Evolutionary conservation across 2,329 filamentous ascomycete species (phyloP).

Genomic region (Aspergillus awamori): DNA sequence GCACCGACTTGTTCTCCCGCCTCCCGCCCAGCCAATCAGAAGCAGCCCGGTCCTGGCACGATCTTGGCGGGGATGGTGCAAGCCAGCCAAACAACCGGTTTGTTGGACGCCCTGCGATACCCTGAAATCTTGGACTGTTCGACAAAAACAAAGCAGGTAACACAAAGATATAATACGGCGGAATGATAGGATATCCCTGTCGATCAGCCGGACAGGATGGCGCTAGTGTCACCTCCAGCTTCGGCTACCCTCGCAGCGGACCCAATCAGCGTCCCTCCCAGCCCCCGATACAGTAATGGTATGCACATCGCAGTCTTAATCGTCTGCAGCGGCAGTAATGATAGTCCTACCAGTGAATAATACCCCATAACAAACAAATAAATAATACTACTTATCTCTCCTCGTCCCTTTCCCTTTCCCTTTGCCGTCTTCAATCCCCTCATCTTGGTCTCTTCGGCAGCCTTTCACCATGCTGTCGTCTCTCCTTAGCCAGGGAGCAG

Average conservation of each 20-base stretch:
- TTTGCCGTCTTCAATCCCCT: not conserved
- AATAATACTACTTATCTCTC: slow-evolving; percentile 1
- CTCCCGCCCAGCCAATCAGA: not conserved
- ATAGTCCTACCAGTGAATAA: not conserved
- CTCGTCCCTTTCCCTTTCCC: not conserved
- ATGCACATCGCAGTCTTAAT: not conserved
- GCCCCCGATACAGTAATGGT: not conserved
- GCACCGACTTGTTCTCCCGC: not conserved
- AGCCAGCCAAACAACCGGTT: not conserved
- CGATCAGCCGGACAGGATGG: not conserved
- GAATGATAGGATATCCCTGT: not conserved
- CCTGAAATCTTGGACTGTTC: not conserved
- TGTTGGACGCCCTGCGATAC: not conserved
- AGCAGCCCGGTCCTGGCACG: not conserved
- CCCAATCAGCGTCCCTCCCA: not conserved
- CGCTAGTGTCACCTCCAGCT: not conserved
- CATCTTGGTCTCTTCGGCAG: not conserved
- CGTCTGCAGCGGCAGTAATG: not conserved
- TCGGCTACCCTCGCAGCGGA: not conserved
- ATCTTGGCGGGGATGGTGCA: not conserved
- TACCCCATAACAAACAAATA: slow-evolving; percentile 3
- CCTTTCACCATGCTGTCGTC: slow-evolving; percentile 30
- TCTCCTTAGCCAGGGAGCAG: slow-evolving; percentile 22
- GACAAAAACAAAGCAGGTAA: too few species aligned
- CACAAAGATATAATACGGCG: not conserved